Conservation (phyloP, 2,329 filamentous ascomycete genomes). For the Fusarium multiceps region DNA sequence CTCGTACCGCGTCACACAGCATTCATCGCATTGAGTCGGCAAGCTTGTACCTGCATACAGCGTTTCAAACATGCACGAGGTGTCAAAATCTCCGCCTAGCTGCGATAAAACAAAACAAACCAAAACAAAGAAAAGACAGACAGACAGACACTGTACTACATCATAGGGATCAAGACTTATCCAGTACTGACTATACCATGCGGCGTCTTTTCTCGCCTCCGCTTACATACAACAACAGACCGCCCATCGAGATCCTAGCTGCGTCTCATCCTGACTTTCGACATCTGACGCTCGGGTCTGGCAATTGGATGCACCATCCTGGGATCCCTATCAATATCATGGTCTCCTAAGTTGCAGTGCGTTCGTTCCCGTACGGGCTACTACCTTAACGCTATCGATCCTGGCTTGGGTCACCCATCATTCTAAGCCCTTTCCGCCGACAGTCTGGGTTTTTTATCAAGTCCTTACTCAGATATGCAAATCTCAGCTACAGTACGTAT, state of each 20-base stretch:
- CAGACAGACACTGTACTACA: neutral
- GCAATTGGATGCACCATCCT: conserved; percentile 17
- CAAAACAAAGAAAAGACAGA: neutral
- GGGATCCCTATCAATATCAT: conserved; percentile 29
- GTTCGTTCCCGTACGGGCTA: conserved; percentile 38
- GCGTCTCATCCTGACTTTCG: conserved; percentile 35
- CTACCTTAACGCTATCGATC: conserved; percentile 30
- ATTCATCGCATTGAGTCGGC: neutral
- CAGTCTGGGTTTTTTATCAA: conserved; percentile 21
- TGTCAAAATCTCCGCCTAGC: conserved; percentile 2
- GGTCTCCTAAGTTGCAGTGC: conserved; percentile 29
- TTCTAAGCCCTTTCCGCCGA: conserved; percentile 39
- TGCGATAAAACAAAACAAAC: conserved; percentile 11
- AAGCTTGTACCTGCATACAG: conserved; percentile 16
- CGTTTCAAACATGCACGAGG: conserved; percentile 15
- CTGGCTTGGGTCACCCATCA: conserved; percentile 27
- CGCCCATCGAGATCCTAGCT: conserved; percentile 27
- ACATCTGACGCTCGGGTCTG: conserved; percentile 24
- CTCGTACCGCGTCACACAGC: conserved; percentile 6
- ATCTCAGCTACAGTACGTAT: conserved; percentile 29
- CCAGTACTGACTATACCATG: conserved; percentile 2
- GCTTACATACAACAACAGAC: conserved; percentile 14
- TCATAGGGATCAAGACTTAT: conserved; percentile 3
- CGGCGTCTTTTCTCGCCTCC: conserved; percentile 7
- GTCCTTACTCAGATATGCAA: conserved; percentile 25